Evolutionary conservation across 352 stramenopile species (phyloP), one percentile per base, ranked within the genome.

Genomic region (Globisporangium radiosum): DNA sequence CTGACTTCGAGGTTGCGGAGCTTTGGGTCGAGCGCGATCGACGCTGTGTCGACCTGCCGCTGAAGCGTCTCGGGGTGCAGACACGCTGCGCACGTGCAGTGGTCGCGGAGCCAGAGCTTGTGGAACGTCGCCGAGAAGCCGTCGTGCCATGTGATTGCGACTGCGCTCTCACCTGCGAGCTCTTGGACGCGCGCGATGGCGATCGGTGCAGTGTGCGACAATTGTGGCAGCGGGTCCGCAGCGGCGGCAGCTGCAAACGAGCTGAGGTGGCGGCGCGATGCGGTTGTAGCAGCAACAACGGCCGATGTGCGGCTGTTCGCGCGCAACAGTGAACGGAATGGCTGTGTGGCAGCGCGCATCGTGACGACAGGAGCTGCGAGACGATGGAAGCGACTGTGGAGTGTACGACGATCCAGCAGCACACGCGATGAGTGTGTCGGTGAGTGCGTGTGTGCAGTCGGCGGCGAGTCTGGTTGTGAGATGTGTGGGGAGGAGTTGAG

Each of bases 41-140:
- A 87, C 36, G 85, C 82, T 47, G 85, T 91, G 71, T 91, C 78
- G 6, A 90, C 49, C 58, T 91, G 79, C 7, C 85, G 78, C 71
- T 94, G 85, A 13, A 60, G 72, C 33, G 85, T 94, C 61, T 85
- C 69, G 13, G 81, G 75, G 61, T 94, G 85, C 57, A 77, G 63
- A 50, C 85, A 94, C 39, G 59, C 58, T 36, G 75, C 54, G 43
- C 85, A 94, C 42, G 58, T 72, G 78, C 85, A 94, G 63, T 94
- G 81, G 62, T 94, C 85, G 47, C 85, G 85, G 60, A 94, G 74
- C 85, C 85, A 94, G 49, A 89, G 77, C 63, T 87, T 91, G 67
- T 92, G 85, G 68, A 94, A 94, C 56, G 79, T 87, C 54, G 85
- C 80, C 40, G 69, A 78, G 48, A 84, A 78, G 44, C 84, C 85